A percentile compares a stretch with the other conserved stretches of the same genome.
Conservation (phyloP, 306 rosid genomes). For the Lupinus albus region DNA sequence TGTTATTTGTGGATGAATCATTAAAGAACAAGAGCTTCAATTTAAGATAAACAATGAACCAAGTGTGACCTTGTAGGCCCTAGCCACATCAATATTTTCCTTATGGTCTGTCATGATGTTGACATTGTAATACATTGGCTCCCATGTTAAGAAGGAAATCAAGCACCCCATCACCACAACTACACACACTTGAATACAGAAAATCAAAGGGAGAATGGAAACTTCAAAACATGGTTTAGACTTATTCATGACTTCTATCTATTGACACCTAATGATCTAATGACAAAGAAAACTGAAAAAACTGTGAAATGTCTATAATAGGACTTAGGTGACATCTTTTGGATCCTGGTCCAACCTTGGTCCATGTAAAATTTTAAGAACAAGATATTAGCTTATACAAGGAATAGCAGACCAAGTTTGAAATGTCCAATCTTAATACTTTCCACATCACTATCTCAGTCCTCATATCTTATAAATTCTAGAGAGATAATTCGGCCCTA, state of each 20-base stretch:
- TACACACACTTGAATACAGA: not conserved
- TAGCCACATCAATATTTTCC: not conserved
- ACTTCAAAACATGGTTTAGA: not conserved
- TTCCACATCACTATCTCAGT: constrained; percentile 7
- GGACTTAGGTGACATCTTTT: constrained; percentile 14
- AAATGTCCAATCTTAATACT: constrained; percentile 17
- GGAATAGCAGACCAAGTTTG: constrained; percentile 5
- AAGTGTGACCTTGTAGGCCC: constrained; percentile 13
- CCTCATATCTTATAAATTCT: constrained; percentile 30
- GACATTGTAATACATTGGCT: constrained; percentile 10
- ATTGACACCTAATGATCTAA: not conserved
- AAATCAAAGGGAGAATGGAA: not conserved
- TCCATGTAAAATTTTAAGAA: constrained; percentile 11
- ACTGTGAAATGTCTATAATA: not conserved
- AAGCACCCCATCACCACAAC: not conserved
- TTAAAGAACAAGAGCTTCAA: constrained; percentile 23
- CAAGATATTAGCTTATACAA: constrained; percentile 32
- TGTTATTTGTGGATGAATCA: constrained; percentile 32
- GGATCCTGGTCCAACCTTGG: constrained; percentile 30
- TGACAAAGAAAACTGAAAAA: not conserved
- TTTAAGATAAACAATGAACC: constrained; percentile 20
- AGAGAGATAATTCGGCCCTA: constrained; percentile 18
- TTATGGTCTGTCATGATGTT: constrained; percentile 13
- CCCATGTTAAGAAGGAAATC: constrained; percentile 16
- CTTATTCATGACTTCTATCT: not conserved